Conservation (phyloP, 345 rosid species). For the Noccaea bulbosa region DNA sequence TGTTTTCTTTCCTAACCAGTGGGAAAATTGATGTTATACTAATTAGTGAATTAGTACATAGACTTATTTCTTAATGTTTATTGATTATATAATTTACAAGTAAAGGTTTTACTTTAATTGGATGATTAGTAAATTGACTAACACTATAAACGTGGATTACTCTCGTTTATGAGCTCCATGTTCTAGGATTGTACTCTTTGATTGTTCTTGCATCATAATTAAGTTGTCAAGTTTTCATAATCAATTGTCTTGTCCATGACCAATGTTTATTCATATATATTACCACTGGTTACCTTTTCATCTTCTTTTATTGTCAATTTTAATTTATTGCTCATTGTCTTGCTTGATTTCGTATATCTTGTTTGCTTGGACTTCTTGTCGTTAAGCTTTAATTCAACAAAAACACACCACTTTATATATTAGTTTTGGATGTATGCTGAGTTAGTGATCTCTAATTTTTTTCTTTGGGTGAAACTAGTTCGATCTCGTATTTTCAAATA, state of each 20-base stretch:
- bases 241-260: not conserved
- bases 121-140: not conserved
- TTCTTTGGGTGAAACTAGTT: not conserved
- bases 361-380: no score
- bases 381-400: not conserved
- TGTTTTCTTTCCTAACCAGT: no score
- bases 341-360: not conserved
- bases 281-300: not conserved
- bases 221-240: not conserved
- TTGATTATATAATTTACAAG: not conserved
- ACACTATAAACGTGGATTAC: not conserved
- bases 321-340: no score
- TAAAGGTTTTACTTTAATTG: not conserved
- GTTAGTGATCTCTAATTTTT: not conserved
- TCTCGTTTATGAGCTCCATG: not conserved
- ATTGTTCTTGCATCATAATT: not conserved
- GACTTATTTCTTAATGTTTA: no score
- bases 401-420: not conserved
- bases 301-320: not conserved
- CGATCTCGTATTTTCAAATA: not conserved
- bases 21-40: no score
- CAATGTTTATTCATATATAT: not conserved
- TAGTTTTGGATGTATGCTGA: not conserved
- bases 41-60: no score
- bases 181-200: not conserved